Percentiles rank a stretch among this genome's conserved stretches.
These are phyloP conservation scores for Ceratobasidium sp. DNA, from an alignment of 1,284 basidiomycete species.

Conservation along the genomic window DNA sequence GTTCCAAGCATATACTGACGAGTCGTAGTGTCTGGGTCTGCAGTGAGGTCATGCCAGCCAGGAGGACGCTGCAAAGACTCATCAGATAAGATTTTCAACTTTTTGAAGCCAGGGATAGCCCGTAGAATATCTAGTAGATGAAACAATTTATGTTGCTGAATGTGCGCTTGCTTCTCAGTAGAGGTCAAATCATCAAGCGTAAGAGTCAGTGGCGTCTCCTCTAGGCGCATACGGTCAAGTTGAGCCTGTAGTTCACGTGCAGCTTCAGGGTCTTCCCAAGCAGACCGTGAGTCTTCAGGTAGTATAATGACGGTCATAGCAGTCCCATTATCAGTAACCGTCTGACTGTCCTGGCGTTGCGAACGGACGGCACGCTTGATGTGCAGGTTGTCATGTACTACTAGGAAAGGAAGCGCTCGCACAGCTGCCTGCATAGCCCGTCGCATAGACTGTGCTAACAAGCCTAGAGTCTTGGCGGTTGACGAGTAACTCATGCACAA, in stretches of 20 bases:
- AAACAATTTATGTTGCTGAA: not conserved
- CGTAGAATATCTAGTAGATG: not conserved
- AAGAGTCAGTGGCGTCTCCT: not conserved
- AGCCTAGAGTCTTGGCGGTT: not conserved
- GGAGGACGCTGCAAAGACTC: not conserved
- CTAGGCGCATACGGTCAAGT: not conserved
- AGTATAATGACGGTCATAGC: conserved; percentile 4
- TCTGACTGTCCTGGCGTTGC: not conserved
- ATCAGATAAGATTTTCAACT: not conserved
- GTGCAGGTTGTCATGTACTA: conserved; percentile 14
- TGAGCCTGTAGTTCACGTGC: not conserved
- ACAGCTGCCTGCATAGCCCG: not conserved
- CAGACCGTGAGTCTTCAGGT: not conserved
- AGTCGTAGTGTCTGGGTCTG: not conserved
- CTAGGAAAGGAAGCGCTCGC: not conserved
- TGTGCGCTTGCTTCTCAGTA: not conserved
- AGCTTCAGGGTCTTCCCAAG: not conserved
- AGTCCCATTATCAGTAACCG: conserved; percentile 6
- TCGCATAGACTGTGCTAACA: not conserved
- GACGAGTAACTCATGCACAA: not conserved
- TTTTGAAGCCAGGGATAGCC: not conserved
- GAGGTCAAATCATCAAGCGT: not conserved
- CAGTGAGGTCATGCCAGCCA: not conserved
- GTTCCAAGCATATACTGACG: not conserved
- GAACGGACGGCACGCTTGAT: not conserved